phyloP scores from a whole-genome alignment of 1,139 yeast genomes.

The Meyerozyma carpophila region DNA sequence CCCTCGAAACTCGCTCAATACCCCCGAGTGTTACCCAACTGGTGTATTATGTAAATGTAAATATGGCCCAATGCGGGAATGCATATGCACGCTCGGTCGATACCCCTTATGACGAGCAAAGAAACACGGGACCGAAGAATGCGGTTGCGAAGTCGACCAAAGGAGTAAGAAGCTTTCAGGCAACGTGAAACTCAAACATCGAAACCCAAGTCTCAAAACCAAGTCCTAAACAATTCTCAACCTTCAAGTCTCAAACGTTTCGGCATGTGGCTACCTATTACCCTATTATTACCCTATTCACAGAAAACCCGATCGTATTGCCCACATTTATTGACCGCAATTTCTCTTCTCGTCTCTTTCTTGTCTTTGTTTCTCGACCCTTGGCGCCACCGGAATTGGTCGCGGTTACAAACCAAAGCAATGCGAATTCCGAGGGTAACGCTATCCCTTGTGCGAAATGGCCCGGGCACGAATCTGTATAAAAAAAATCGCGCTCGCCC shows the following conservation, averaged over 20 bases:
- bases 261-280: background rate
- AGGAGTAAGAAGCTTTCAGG: background rate
- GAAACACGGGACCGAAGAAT: background rate
- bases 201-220: too few species aligned
- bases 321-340: too few species aligned
- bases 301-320: background rate
- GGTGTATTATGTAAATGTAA: background rate
- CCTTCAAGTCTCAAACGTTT: background rate
- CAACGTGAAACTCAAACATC: too few species aligned
- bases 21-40: background rate
- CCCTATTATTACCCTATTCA: too few species aligned
- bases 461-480: background rate
- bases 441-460: background rate
- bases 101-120: background rate
- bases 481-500: conserved; percentile 2
- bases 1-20: background rate
- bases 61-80: background rate
- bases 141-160: background rate
- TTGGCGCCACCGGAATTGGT: background rate
- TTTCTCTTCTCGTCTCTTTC: background rate
- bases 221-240: background rate
- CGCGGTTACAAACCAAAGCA: background rate
- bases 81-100: background rate
- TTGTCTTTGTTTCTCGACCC: background rate
- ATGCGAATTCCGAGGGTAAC: conserved; percentile 1